A percentile compares a stretch with the other conserved stretches of the same genome.
These are phyloP conservation scores for Borovskyia barvae DNA, from an alignment of 208 protist genomes.

Conservation along the genomic window DNA sequence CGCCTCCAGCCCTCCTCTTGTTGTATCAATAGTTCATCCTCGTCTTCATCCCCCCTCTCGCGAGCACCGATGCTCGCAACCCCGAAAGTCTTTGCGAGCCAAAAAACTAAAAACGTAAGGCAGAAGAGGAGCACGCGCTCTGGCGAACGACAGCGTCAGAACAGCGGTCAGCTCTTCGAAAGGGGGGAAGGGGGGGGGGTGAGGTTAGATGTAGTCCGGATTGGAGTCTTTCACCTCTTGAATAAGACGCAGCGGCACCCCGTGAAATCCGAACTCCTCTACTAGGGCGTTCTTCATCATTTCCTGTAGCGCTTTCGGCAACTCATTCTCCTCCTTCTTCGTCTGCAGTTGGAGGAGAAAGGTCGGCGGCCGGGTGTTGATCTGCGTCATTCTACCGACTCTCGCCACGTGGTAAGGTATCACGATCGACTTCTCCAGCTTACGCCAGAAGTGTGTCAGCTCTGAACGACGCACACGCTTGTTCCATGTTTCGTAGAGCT, in stretches of 20 bases:
- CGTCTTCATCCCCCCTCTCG: too few species aligned
- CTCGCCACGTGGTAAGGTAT: slow-evolving; percentile 88
- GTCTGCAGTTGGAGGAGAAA: slow-evolving; percentile 90
- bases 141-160: too few species aligned
- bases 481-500: slow-evolving; percentile 90
- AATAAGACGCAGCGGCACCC: slow-evolving; percentile 85
- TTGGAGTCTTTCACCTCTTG: slow-evolving; percentile 90
- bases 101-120: too few species aligned
- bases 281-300: slow-evolving; percentile 92
- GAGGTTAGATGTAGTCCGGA: slow-evolving; percentile 84
- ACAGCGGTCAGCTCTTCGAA: too few species aligned
- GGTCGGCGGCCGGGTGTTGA: slow-evolving; percentile 84
- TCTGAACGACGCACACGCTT: slow-evolving; percentile 79
- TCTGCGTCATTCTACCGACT: slow-evolving; percentile 81
- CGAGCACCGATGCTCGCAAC: too few species aligned
- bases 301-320: slow-evolving; percentile 78
- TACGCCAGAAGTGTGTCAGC: slow-evolving; percentile 88
- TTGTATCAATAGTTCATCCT: too few species aligned
- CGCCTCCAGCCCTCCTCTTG: too few species aligned
- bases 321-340: slow-evolving; percentile 75
- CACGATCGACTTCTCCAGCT: slow-evolving; percentile 88
- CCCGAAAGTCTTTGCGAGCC: too few species aligned
- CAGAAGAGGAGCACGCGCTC: too few species aligned
- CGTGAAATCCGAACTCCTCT: slow-evolving; percentile 90
- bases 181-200: too few species aligned